Conservation (phyloP, 2,329 filamentous ascomycete species). For the Aspergillus fumigatiaffinis region DNA sequence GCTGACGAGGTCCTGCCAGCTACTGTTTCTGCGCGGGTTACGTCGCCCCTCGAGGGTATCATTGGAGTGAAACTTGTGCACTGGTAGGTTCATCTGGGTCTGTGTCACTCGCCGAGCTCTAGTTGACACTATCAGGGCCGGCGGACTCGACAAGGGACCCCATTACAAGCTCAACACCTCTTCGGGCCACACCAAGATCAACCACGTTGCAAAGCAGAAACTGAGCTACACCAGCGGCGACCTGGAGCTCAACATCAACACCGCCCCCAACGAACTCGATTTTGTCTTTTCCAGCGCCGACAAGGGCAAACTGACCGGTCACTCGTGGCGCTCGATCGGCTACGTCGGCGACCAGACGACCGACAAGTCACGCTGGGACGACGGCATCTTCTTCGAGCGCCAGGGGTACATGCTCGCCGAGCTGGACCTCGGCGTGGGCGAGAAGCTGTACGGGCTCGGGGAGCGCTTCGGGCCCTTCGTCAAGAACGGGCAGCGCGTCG, state of each 20-base stretch:
- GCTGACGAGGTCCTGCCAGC: slow-evolving; percentile 15
- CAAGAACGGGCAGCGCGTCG: slow-evolving; percentile 67
- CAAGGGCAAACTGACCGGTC: slow-evolving; percentile 31
- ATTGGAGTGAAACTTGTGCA: slow-evolving; percentile 39
- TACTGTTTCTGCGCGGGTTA: slow-evolving; percentile 31
- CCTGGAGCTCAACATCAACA: slow-evolving; percentile 31
- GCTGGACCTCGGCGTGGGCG: slow-evolving; percentile 46
- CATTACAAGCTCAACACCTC: slow-evolving; percentile 30
- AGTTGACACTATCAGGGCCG: slow-evolving; percentile 23
- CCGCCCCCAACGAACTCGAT: slow-evolving; percentile 31
- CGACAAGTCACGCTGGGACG: slow-evolving; percentile 27
- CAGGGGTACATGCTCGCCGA: slow-evolving; percentile 39
- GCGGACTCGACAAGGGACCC: slow-evolving; percentile 33
- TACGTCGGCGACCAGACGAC: slow-evolving; percentile 34
- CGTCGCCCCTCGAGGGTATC: slow-evolving; percentile 36
- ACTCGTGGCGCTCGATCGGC: slow-evolving; percentile 39
- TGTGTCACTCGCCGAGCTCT: not conserved
- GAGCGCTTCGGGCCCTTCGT: slow-evolving; percentile 74
- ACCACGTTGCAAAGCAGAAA: slow-evolving; percentile 20
- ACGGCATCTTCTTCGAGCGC: slow-evolving; percentile 36
- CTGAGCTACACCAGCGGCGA: slow-evolving; percentile 32
- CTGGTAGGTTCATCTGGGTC: slow-evolving; percentile 21
- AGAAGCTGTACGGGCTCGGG: slow-evolving; percentile 69
- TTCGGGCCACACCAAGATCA: slow-evolving; percentile 26
- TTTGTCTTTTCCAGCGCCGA: slow-evolving; percentile 23